Evolutionary conservation across 345 rosid genomes (phyloP).

Genomic region (Nephelium lappaceum): DNA sequence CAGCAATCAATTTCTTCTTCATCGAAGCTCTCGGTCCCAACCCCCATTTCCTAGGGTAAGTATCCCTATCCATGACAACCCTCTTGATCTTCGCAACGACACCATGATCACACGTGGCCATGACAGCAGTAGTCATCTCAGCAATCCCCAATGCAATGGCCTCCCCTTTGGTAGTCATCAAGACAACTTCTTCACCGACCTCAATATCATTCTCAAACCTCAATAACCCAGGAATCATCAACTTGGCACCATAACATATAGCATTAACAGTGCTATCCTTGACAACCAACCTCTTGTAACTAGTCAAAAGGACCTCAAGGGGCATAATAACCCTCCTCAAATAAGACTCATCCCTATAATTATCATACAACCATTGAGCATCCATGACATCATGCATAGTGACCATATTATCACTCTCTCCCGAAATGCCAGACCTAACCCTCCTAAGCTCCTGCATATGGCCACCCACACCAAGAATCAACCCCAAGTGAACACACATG

Average conservation of each 20-base stretch:
- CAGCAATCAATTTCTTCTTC: constrained; percentile 84
- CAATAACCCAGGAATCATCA: constrained; percentile 88
- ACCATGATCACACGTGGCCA: constrained; percentile 96
- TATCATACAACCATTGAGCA: constrained; percentile 86
- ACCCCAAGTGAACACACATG: constrained; percentile 88
- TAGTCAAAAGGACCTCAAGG: constrained; percentile 77
- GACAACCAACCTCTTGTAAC: constrained; percentile 91
- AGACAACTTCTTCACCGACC: constrained; percentile 82
- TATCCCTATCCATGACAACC: constrained; percentile 97
- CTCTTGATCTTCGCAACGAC: constrained; percentile 96
- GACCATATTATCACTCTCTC: constrained; percentile 97
- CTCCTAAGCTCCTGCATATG: constrained; percentile 98
- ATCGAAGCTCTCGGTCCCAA: constrained; percentile 81
- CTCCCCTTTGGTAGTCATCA: constrained; percentile 98
- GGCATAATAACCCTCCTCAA: constrained; percentile 94
- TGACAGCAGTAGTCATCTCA: constrained; percentile 95
- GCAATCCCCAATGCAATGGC: constrained; percentile 92
- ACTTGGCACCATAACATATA: constrained; percentile 91
- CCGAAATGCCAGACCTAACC: constrained; percentile 89
- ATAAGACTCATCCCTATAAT: constrained; percentile 67
- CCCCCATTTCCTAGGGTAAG: constrained; percentile 97
- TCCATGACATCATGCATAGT: constrained; percentile 98
- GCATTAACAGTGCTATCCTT: constrained; percentile 97
- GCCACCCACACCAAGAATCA: constrained; percentile 91
- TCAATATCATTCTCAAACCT: constrained; percentile 93